Conservation (phyloP, 2,329 filamentous ascomycete species). For the Colletotrichum australisinense region DNA sequence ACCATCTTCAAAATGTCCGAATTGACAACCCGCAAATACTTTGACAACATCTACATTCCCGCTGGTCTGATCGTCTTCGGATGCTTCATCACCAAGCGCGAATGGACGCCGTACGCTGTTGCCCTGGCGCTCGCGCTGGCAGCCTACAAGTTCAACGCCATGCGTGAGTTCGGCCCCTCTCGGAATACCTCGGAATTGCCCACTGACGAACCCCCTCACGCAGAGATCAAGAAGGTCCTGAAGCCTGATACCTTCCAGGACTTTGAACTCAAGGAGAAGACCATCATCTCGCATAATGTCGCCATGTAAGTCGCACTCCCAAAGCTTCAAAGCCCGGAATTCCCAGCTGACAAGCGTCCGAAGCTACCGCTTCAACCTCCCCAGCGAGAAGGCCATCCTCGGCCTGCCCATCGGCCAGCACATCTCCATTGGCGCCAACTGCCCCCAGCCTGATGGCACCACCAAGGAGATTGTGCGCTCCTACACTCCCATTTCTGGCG, state of each 20-base stretch:
- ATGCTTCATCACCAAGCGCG: conserved; percentile 80
- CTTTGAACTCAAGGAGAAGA: conserved; percentile 95
- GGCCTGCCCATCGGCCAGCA: conserved; percentile 98
- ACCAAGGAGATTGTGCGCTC: conserved; percentile 89
- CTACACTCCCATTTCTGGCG: conserved; percentile 92
- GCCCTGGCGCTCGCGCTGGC: conserved; percentile 74
- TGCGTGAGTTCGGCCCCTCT: conserved; percentile 65
- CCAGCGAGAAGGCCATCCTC: conserved; percentile 81
- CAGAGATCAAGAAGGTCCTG: conserved; percentile 84
- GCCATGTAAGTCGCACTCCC: conserved; percentile 76
- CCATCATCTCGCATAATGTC: conserved; percentile 95
- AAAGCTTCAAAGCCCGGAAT: neutral
- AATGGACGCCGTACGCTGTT: conserved; percentile 79
- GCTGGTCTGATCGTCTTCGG: conserved; percentile 82
- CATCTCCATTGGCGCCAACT: conserved; percentile 90
- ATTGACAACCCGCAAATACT: conserved; percentile 68
- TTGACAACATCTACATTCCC: conserved; percentile 87
- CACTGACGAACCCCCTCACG: conserved; percentile 18
- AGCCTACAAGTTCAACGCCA: conserved; percentile 76
- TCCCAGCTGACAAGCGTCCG: conserved; percentile 22
- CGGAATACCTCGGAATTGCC: conserved; percentile 23
- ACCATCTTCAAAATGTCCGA: conserved; percentile 43
- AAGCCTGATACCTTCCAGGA: conserved; percentile 91
- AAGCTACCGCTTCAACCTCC: conserved; percentile 93
- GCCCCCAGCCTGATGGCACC: conserved; percentile 74